Base-by-base conservation (phyloP, 805 yeast genomes). In the Cyberlindnera petersonii region DNA sequence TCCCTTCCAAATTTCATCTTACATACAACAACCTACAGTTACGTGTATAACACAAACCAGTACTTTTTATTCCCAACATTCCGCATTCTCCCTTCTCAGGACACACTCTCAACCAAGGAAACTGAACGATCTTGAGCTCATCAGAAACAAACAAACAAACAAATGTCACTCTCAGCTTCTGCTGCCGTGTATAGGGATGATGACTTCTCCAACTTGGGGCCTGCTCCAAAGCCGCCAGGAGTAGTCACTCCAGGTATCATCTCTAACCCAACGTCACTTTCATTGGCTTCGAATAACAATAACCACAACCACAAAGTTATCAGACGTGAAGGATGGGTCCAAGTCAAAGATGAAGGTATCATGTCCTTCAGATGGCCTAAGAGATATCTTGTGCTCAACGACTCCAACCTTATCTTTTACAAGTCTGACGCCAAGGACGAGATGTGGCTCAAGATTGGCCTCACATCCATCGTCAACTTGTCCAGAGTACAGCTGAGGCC, bases 301-400 rank as follows among this genome's bases (percentile, higher is more conserved):
- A n/a, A n/a, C n/a, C n/a, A n/a, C n/a, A n/a, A n/a, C n/a, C n/a
- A n/a, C 20, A 52, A 52, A 23, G 23, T 55, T 13, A 55, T 49
- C 4, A 50, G 59, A 46, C 50, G 75, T 42, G 71, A 77, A 42
- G 96, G 97, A 0, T 89, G 96, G 95, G 89, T 87, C 17, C 84
- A 85, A 39, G 79, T 87, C 43, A 89, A 86, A 60, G 98, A 91
- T 52, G 97, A 91, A 52, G 96, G 97, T 11, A 66, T 91, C 46
- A 75, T 86, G 47, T 77, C 88, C 6, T 88, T 89, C 59, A 69
- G 95, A 50, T 91, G 98, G 98, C 88, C 89, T 42, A 88, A 88
- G 56, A 75, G 93, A 52, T 91, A 70, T 60, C 67, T 91, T 65
- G 83, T 86, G 6, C 67, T 91, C 34, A 77, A 77, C 50, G 96